Evolutionary conservation across 192 early-diverging fungal species (phyloP).

Genomic region (Linderina pennispora): DNA sequence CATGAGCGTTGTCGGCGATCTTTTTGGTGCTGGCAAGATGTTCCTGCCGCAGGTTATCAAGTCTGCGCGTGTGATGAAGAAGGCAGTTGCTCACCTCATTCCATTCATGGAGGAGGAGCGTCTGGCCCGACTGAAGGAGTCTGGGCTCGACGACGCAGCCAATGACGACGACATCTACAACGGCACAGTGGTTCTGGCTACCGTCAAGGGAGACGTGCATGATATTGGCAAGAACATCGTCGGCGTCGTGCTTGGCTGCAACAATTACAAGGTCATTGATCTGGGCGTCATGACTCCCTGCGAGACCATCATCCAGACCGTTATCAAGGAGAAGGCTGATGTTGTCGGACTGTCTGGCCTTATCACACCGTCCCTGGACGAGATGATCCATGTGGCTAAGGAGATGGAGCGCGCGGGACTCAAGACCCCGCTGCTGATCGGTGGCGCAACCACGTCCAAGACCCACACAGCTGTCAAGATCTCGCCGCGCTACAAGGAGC

Average conservation of each 20-base stretch:
- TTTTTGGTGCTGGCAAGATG: conserved; percentile 95
- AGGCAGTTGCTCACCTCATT: conserved; percentile 93
- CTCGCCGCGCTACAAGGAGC: conserved; percentile 74
- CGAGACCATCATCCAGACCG: conserved; percentile 86
- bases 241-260: conserved; percentile 94
- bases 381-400: conserved; percentile 95
- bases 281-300: conserved; percentile 94
- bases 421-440: conserved; percentile 87
- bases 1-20: conserved; percentile 89
- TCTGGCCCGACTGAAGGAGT: conserved; percentile 59
- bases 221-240: conserved; percentile 99
- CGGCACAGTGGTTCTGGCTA: conserved; percentile 88
- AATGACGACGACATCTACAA: conserved; percentile 74
- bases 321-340: conserved; percentile 84
- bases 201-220: conserved; percentile 97
- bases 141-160: conserved; percentile 31
- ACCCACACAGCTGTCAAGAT: conserved; percentile 98
- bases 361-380: conserved; percentile 93
- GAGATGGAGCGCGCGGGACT: conserved; percentile 84
- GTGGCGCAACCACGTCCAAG: conserved; percentile 93
- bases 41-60: conserved; percentile 98
- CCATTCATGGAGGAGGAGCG: conserved; percentile 93
- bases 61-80: conserved; percentile 95
- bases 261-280: conserved; percentile 94
- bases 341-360: conserved; percentile 90